Evolutionary conservation across 2,329 filamentous ascomycete genomes (phyloP), one percentile per base, ranked within the genome.

Genomic region (Ascochyta koolunga): DNA sequence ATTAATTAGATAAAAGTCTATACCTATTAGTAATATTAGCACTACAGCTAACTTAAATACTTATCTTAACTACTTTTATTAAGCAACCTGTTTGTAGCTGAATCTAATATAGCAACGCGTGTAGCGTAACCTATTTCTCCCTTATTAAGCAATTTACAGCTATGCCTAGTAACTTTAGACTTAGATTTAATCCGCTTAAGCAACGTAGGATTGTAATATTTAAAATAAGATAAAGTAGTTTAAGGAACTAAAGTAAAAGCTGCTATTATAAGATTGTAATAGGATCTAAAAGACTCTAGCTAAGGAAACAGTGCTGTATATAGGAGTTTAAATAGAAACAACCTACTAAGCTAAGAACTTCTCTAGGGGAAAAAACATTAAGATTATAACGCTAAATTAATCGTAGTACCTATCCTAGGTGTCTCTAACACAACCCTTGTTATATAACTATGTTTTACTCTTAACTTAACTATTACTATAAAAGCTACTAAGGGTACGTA

Each of bases 21-120:
- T 49, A 15, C 15, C 25, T 7, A 44, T 38, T 56, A 43, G 42
- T 18, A 38, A 53, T 36, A 52, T 56, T 18, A 43, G 43, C 29
- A 56, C 42, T 16, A 16, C 38, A 54, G 51, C 48, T 38, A 16
- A 54, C 40, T 45, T 38, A 41, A 24, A 58, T 51, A 54, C 57
- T 54, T 57, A 52, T 45, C 54, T 58, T 48, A 43, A 51, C 49
- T 54, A 24, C 50, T 57, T 54, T 46, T 29, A 39, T 54, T 32
- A 47, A 54, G 37, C 31, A 54, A 47, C 27, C 46, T 41, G 33
- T 60, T 58, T 39, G 43, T 25, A 54, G 50, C 50, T 24, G 21
- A 46, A 48, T 58, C 49, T 22, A 19, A 52, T 33, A 52, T 60
- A 21, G 32, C 29, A 22, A 54, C 27, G n/a, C n/a, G n/a, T n/a